Base-by-base conservation (phyloP, 441 rosid genomes). In the Corymbia calophylla region DNA sequence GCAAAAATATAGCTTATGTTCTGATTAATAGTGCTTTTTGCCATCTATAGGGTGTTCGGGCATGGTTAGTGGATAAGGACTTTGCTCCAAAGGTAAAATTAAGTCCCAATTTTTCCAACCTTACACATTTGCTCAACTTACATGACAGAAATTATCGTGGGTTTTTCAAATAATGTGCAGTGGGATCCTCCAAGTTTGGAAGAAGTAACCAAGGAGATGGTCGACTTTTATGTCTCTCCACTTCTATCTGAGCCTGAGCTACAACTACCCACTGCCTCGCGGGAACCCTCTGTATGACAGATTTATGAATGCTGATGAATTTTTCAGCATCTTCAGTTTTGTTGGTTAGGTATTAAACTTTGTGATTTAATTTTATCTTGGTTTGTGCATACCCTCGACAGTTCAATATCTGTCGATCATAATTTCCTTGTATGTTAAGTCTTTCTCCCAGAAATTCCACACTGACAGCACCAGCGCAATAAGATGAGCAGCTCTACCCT, bases 181-280 rank as follows among this genome's bases (percentile, higher is more conserved):
- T 98, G 99, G 99, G 91, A 97, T 86, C 99, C 99, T 90, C 95
- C 97, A n/a, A 94, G 94, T 88, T 92, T 98, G 89, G 93, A 87
- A 90, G 96, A 95, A 58, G 99, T 96, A 81, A 94, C 94, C 86
- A 91, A 93, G 91, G 99, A 97, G 92, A 96, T 96, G 99, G 97
- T 98, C 54, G 94, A 95, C 70, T 84, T 89, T 90, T 94, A 95
- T 91, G 95, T 96, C 92, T 84, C 93, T 49, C 94, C 95, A 23
- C 92, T 95, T 5, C 96, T 91, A 87, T 86, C 91, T 3, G 95
- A 94, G 88, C 93, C 95, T 6, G 98, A 95, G 90, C 93, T 98
- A 89, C 92, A 95, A 93, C 94, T 98, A 87, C 98, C 99, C 39
- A 95, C 94, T 7, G 92, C 96, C 39, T 89, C 90, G 49, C 93